These are phyloP conservation scores for Clathrus columnatus DNA, from an alignment of 768 basidiomycete species.

Conservation along the genomic window DNA sequence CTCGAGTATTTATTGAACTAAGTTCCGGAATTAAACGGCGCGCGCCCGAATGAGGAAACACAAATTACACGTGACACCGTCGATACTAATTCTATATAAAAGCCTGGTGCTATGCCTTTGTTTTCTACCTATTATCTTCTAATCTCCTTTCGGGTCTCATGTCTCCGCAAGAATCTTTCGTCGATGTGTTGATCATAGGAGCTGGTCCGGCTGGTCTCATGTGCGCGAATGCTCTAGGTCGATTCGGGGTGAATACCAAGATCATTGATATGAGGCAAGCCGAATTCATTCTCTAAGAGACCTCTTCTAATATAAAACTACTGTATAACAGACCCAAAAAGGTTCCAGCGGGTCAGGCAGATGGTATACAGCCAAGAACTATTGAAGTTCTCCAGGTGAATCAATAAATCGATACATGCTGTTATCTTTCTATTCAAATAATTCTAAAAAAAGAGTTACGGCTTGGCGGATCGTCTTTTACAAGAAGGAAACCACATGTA, in stretches of 20 bases:
- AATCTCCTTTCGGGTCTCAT: background rate
- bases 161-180: constrained; percentile 29
- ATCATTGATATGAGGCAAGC: constrained; percentile 52
- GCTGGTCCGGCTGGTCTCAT: constrained; percentile 66
- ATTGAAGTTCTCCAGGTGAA: constrained; percentile 45
- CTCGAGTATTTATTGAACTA: too few species aligned
- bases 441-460: constrained; percentile 51
- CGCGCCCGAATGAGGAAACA: too few species aligned
- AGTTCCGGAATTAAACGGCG: too few species aligned
- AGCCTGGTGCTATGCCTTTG: background rate
- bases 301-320: background rate
- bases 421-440: background rate
- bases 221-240: constrained; percentile 55
- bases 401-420: too few species aligned
- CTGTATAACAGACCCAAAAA: constrained; percentile 31
- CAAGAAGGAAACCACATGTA: constrained; percentile 62
- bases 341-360: constrained; percentile 43
- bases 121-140: background rate
- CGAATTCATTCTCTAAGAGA: background rate
- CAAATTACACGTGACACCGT: too few species aligned
- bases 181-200: constrained; percentile 64
- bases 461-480: constrained; percentile 56
- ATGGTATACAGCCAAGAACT: constrained; percentile 48
- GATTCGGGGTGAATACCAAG: constrained; percentile 47
- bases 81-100: too few species aligned